These are phyloP conservation scores for Pythium apleroticum DNA, from an alignment of 352 stramenopile species.

Conservation along the genomic window DNA sequence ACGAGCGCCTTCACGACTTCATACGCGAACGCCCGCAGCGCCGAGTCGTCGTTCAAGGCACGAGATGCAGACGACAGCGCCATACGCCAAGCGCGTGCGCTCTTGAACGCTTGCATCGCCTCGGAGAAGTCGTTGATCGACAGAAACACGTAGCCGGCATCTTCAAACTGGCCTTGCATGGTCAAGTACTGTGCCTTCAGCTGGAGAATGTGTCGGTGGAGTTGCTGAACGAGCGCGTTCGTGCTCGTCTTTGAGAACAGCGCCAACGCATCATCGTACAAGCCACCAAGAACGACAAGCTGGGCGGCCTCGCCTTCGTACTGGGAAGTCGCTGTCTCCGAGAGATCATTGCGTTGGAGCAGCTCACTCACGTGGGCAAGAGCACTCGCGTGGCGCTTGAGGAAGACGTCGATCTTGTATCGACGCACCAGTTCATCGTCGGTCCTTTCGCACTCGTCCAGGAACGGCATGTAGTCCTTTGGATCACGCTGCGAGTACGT, in stretches of 20 bases:
- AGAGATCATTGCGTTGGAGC: constrained; percentile 7
- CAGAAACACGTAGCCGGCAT: constrained; percentile 66
- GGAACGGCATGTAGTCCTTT: constrained; percentile 65
- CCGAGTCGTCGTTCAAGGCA: constrained; percentile 23
- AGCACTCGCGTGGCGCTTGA: constrained; percentile 44
- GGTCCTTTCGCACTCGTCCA: constrained; percentile 43
- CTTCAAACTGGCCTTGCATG: constrained; percentile 39
- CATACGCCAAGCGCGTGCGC: constrained; percentile 60
- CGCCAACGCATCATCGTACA: constrained; percentile 53
- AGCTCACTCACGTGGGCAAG: constrained; percentile 48
- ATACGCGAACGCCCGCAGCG: constrained; percentile 48
- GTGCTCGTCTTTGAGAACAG: constrained; percentile 36
- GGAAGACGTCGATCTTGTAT: constrained; percentile 59
- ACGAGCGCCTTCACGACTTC: constrained; percentile 54
- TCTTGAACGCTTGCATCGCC: constrained; percentile 56
- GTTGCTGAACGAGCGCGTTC: constrained; percentile 13
- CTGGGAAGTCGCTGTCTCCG: constrained; percentile 5
- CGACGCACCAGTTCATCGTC: constrained; percentile 40
- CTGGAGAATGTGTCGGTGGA: constrained; percentile 41
- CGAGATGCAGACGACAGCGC: constrained; percentile 45
- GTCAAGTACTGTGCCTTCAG: constrained; percentile 54
- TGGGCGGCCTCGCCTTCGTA: constrained; percentile 38
- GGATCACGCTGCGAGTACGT: constrained; percentile 67
- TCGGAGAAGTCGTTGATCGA: constrained; percentile 37
- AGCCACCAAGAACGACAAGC: constrained; percentile 41